Evolutionary conservation across 176 grass and related monocot genomes (phyloP).

Genomic region (Phyllostachys edulis): DNA sequence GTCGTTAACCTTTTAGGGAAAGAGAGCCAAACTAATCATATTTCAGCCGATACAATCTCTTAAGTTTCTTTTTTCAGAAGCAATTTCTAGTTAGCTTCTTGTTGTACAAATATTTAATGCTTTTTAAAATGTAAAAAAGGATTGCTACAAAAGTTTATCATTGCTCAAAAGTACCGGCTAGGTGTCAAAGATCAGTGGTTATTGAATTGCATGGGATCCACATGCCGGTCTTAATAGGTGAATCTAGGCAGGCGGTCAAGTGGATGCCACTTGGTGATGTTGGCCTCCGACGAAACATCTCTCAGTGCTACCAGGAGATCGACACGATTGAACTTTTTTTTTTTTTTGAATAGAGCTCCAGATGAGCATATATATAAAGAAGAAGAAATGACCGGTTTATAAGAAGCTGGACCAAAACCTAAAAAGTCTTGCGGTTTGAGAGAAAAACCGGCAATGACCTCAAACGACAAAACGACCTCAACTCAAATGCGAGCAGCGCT

Average conservation of each 20-base stretch:
- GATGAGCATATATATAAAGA: too few species aligned
- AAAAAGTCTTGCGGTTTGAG: too few species aligned
- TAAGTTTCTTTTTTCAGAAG: neutral
- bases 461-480: too few species aligned
- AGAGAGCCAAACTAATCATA: neutral
- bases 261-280: conserved; percentile 17
- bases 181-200: neutral
- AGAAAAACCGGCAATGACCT: too few species aligned
- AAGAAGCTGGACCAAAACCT: too few species aligned
- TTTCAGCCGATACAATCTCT: neutral
- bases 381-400: too few species aligned
- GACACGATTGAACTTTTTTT: neutral
- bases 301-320: neutral
- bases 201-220: conserved; percentile 33
- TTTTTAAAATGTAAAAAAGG: neutral
- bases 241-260: conserved; percentile 8
- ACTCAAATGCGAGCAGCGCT: too few species aligned
- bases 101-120: neutral
- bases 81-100: neutral
- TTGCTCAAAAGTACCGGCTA: neutral
- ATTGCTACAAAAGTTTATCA: neutral
- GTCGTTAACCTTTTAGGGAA: neutral
- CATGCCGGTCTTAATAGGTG: neutral
- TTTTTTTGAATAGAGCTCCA: too few species aligned
- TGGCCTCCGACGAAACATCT: conserved; percentile 24